Evolutionary conservation across 768 basidiomycete species (phyloP).

Genomic region (Dictyophora rubrovolvata): DNA sequence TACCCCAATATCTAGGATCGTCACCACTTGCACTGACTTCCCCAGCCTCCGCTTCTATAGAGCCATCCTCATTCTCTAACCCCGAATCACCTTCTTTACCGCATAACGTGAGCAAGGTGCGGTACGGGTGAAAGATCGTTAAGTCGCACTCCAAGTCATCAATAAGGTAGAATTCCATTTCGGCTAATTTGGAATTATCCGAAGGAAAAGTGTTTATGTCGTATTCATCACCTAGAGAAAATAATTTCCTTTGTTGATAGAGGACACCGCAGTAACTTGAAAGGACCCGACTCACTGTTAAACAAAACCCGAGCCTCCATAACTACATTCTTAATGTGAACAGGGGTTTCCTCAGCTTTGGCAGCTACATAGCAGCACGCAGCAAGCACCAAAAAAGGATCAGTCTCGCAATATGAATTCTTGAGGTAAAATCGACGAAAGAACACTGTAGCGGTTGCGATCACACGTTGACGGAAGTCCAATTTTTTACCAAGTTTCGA

Average conservation of each 20-base stretch:
- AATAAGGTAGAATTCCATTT: constrained; percentile 98
- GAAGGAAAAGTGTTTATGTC: constrained; percentile 71
- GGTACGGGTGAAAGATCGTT: constrained; percentile 89
- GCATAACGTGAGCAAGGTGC: constrained; percentile 71
- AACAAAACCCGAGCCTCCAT: constrained; percentile 73
- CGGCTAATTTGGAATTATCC: constrained; percentile 86
- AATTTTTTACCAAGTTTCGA: constrained; percentile 81
- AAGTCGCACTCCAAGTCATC: constrained; percentile 95
- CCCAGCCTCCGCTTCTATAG: constrained; percentile 40
- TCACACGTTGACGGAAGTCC: constrained; percentile 75
- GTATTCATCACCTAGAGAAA: constrained; percentile 47
- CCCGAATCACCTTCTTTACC: constrained; percentile 41
- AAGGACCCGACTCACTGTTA: constrained; percentile 31
- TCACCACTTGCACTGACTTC: constrained; percentile 45
- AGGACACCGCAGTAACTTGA: background rate
- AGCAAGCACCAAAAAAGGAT: constrained; percentile 84
- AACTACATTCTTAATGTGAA: constrained; percentile 89
- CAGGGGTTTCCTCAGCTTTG: constrained; percentile 92
- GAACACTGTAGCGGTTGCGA: constrained; percentile 90
- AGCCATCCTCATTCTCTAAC: constrained; percentile 24
- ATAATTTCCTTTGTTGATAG: background rate
- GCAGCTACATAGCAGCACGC: constrained; percentile 95
- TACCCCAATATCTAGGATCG: constrained; percentile 63
- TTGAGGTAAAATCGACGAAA: constrained; percentile 96
- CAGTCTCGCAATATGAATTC: constrained; percentile 92